Conservation (phyloP, 306 rosid species). For the Inga leiocalycina region DNA sequence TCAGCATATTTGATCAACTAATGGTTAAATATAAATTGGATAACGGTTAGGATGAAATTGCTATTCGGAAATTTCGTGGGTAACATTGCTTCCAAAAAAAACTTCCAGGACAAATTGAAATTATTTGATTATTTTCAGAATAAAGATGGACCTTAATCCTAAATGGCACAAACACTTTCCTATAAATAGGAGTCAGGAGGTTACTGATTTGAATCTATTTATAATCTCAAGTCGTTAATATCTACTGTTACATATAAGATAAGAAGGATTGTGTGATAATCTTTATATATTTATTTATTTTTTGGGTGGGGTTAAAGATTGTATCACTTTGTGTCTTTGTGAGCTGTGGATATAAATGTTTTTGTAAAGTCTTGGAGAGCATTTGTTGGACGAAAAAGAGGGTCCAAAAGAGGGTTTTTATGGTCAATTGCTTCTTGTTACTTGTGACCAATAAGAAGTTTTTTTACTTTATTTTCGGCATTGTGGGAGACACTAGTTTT, state of each 20-base stretch:
- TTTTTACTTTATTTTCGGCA: background rate
- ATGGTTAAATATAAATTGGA: fast-evolving
- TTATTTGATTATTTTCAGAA: too few species aligned
- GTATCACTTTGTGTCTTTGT: background rate
- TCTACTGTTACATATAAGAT: too few species aligned
- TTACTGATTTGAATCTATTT: too few species aligned
- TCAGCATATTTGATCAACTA: too few species aligned
- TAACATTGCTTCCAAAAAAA: too few species aligned
- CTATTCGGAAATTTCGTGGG: too few species aligned
- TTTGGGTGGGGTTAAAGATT: background rate
- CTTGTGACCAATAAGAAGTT: background rate
- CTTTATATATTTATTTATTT: background rate
- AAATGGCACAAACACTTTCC: too few species aligned
- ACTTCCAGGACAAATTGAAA: too few species aligned
- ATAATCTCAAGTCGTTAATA: too few species aligned
- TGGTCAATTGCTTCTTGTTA: background rate
- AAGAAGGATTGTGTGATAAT: background rate
- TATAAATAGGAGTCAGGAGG: too few species aligned
- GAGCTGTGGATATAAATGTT: background rate
- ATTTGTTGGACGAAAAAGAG: background rate
- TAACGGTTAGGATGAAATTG: too few species aligned
- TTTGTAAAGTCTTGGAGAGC: background rate
- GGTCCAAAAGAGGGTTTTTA: background rate
- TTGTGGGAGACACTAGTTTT: background rate
- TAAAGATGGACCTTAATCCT: too few species aligned